Evolutionary conservation across 169 alveolate genomes (phyloP), one percentile per base, ranked within the genome.

Genomic region (Ichthyophthirius multifiliis): DNA sequence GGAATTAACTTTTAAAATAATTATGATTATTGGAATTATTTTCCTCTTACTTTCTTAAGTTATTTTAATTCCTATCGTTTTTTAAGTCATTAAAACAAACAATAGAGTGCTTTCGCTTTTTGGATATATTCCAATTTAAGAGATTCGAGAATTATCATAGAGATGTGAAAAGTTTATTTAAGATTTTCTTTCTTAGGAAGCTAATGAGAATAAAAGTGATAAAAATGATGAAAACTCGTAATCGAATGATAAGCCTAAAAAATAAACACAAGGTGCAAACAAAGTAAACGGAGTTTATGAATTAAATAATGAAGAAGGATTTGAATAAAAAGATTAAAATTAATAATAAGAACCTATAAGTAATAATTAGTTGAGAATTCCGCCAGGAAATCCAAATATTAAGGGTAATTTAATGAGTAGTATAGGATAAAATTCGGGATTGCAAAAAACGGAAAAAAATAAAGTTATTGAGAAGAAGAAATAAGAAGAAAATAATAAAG

Each of bases 81-180:
- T 79, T 23, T 65, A 44, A 30, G 85, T 79, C 0, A 62, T 62
- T 39, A 67, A 35, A 46, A 65, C 85, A 3, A 79, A 79, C 67
- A 79, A 79, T 73, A 79, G 67, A n/a, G 85, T 79, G 4, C 65
- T 79, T 27, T 65, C 80, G n/a, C 43, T 79, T 30, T 79, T 79
- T 79, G 85, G 85, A 18, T 34, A 62, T 12, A 74, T 79, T 23
- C 80, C 79, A 15, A 34, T 35, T 10, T n/a, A 46, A 9, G 85
- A 79, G 34, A 79, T 79, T 9, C 65, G 67, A 37, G 74, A 65
- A 23, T 47, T 79, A 12, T 65, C 74, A 0, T 18, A 41, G 18
- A 79, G 67, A 67, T 79, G 85, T 46, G 85, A 79, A 23, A 55
- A 47, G 27, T 79, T 37, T 41, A 44, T 79, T 27, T 27, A 55